Base-by-base conservation (phyloP, 768 basidiomycete genomes). In the Boletus subcaerulescens region DNA sequence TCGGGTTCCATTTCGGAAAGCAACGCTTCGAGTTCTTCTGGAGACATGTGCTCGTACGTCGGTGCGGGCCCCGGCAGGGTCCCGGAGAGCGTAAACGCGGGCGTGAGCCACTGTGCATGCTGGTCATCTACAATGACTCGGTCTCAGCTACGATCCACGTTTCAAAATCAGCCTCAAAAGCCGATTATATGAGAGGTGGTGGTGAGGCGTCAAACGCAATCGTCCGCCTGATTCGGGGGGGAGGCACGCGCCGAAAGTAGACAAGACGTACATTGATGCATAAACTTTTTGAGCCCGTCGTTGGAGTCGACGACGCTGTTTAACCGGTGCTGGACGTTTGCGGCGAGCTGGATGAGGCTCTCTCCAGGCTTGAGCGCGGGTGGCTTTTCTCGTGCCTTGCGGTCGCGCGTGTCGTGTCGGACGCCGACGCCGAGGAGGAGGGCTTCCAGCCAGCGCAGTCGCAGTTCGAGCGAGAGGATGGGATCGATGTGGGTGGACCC, bases 1-100 rank as follows among this genome's bases (percentile, higher is more conserved):
- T 93, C 91, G 5, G 84, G 80, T 59, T 92, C 91, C 84, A 93
- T 88, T 63, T 93, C 91, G 0, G 78, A 70, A 11, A 92, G 70
- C 52, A 89, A 77, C 0, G 85, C 84, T 39, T 89, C 86, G 9
- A 92, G 73, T 61, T 89, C 89, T 53, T 80, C 80, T 0, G 81
- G 64, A 0, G 85, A 77, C 83, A 92, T 85, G 36, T 77, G 77
- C 49, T 81, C 81, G 53, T 86, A 87, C 24, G 83, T 69, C 8
- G 85, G 80, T 1, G 77, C 69, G 13, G 67, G 51, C 15, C 75
- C 76, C 1, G 76, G 77, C 15, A 84, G 67, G 17, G 81, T 74
- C 20, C 83, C 84, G n/a, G 88, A 84, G 45, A 89, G 77, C 2
- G 87, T 87, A 58, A 91, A 92, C 3, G 87, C 74, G 1, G 91